Evolutionary conservation across 2,329 filamentous ascomycete genomes (phyloP).

Genomic region (Ceratocystis papillata): DNA sequence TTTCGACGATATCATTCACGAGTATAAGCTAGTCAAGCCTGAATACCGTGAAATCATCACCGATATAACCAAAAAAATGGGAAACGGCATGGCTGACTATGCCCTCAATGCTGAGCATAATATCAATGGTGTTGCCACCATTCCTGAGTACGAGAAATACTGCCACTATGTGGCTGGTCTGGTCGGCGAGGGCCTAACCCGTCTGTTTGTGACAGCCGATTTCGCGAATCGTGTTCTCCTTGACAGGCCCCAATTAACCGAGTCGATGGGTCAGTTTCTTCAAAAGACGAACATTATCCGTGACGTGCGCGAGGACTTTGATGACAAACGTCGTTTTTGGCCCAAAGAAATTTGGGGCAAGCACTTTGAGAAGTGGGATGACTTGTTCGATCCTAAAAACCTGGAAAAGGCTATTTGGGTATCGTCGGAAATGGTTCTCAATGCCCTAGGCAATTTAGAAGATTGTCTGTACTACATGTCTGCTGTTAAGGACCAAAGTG

Average conservation of each 20-base stretch:
- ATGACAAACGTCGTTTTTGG: slow-evolving; percentile 85
- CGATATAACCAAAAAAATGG: slow-evolving; percentile 91
- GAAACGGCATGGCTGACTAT: slow-evolving; percentile 97
- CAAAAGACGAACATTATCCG: slow-evolving; percentile 99
- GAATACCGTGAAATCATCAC: slow-evolving; percentile 77
- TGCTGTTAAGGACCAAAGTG: slow-evolving; percentile 85
- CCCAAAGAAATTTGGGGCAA: slow-evolving; percentile 96
- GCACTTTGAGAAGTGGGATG: slow-evolving; percentile 79
- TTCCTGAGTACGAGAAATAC: slow-evolving; percentile 89
- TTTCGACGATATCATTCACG: slow-evolving; percentile 75
- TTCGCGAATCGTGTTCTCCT: slow-evolving; percentile 79
- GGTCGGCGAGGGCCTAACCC: slow-evolving; percentile 88
- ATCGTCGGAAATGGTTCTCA: slow-evolving; percentile 87
- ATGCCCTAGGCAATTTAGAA: slow-evolving; percentile 74
- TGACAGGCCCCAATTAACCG: slow-evolving; percentile 67
- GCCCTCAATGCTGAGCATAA: slow-evolving; percentile 73
- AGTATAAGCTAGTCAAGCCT: slow-evolving; percentile 80
- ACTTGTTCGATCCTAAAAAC: slow-evolving; percentile 76
- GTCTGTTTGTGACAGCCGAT: slow-evolving; percentile 75
- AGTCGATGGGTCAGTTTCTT: slow-evolving; percentile 94
- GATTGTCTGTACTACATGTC: slow-evolving; percentile 98
- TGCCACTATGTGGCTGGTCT: slow-evolving; percentile 97
- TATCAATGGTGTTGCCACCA: slow-evolving; percentile 65
- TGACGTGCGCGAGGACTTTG: slow-evolving; percentile 80
- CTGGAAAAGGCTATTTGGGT: slow-evolving; percentile 68